A percentile compares a stretch with the other conserved stretches of the same genome.
phyloP scores from a whole-genome alignment of 768 basidiomycete genomes.

The Tricholoma furcatifolium region DNA sequence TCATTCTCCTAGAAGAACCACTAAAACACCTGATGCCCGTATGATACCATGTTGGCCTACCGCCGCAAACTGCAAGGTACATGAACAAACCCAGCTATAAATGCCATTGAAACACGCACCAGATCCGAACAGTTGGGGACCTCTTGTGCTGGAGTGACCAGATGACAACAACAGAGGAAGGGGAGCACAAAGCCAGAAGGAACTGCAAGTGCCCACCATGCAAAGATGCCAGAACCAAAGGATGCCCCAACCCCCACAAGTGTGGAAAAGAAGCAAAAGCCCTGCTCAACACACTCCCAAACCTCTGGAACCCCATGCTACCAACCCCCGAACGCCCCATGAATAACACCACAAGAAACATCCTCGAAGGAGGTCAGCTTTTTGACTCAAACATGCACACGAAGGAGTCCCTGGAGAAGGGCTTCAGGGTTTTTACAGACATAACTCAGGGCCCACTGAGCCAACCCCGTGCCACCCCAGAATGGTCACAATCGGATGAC shows the following conservation, averaged over 20 bases:
- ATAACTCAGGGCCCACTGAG: not conserved
- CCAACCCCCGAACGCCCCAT: not conserved
- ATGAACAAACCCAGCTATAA: not conserved
- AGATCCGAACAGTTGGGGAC: not conserved
- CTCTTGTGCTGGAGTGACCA: too few relatives aligned
- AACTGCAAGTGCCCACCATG: not conserved
- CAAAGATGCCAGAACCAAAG: not conserved
- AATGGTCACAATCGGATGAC: not conserved
- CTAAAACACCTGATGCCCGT: not conserved
- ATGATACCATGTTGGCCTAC: not conserved
- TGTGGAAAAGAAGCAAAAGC: not conserved
- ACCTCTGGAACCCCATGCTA: not conserved
- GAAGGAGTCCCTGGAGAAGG: not conserved
- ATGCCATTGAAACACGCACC: not conserved
- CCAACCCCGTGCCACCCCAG: too few relatives aligned
- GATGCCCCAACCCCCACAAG: not conserved
- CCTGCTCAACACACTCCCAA: not conserved
- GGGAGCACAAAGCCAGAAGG: not conserved
- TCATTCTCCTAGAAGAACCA: not conserved
- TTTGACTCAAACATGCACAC: not conserved
- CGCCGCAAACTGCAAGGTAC: too few relatives aligned
- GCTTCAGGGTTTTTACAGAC: not conserved
- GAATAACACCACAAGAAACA: not conserved
- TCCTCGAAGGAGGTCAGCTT: not conserved
- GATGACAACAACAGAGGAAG: not conserved